Base-by-base conservation (phyloP, 2,329 filamentous ascomycete genomes). In the Hymenotorrendiella dingleyae region DNA sequence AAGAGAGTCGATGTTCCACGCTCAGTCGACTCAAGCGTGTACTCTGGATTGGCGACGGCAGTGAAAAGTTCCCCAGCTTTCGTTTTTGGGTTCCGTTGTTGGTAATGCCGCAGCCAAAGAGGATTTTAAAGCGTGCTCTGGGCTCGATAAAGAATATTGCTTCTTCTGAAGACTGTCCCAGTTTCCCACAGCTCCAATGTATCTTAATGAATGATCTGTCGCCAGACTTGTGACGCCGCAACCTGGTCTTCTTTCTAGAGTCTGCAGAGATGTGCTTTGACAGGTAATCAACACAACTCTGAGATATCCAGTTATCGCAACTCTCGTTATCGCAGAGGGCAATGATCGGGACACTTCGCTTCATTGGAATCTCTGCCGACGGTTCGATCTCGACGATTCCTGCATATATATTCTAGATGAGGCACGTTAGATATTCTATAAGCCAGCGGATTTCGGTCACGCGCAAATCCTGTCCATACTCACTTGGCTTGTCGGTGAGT, bases 121-220 rank as follows among this genome's bases (percentile, higher is more conserved):
- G 23, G 3, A 38, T 24, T 23, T 38, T 38, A 20, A 38, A 38
- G 7, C 20, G 36, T 6, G 36, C 36, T 19, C 22, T 38, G 4
- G 36, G 36, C 14, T 38, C 36, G 24, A 38, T 29, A 5, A 19
- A 20, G 9, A 38, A 38, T 28, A 6, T 29, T 19, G 11, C 24
- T n/a, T 38, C 36, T 16, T 38, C 36, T 11, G 23, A 27, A 14
- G 4, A 19, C 24, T 38, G 36, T 9, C 36, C 36, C 8, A 38
- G 22, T 20, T 38, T 38, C 23, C 24, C 36, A 29, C 36, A 38
- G 20, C 36, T 33, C 27, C 28, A 33, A 19, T 12, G 38, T 23
- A 40, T 33, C 6, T 23, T 23, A 11, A 30, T 19, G 17, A 38
- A 23, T 2, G 8, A 14, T 35, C 10, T 11, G 3, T n/a, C 17